These are phyloP conservation scores for Suillus weaverae DNA, from an alignment of 768 basidiomycete species.

Conservation along the genomic window DNA sequence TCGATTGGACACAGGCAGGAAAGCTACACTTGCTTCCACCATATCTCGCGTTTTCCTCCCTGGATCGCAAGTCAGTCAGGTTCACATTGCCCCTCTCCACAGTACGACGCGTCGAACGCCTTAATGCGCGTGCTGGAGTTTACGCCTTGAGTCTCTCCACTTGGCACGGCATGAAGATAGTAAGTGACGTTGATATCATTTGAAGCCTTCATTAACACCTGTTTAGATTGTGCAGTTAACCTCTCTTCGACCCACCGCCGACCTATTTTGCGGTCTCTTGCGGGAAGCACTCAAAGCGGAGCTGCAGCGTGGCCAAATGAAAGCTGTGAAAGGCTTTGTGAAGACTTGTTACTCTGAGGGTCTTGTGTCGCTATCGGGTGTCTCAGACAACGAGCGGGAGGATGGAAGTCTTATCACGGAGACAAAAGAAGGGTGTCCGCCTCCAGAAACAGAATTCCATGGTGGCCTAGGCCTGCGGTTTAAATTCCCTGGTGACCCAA, in stretches of 20 bases:
- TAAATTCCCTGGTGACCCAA: slow-evolving; percentile 91
- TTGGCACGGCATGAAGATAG: slow-evolving; percentile 94
- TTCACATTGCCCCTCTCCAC: slow-evolving; percentile 92
- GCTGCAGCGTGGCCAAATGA: slow-evolving; percentile 91
- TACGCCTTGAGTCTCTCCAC: slow-evolving; percentile 94
- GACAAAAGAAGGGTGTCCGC: slow-evolving; percentile 46
- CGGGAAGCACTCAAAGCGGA: slow-evolving; percentile 89
- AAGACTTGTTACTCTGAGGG: slow-evolving; percentile 94
- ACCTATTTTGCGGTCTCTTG: slow-evolving; percentile 86
- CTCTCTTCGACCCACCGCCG: slow-evolving; percentile 88
- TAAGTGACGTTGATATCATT: slow-evolving; percentile 31
- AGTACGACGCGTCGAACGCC: slow-evolving; percentile 88
- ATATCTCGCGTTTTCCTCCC: slow-evolving; percentile 85
- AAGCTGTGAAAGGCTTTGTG: slow-evolving; percentile 84
- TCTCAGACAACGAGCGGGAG: slow-evolving; percentile 66
- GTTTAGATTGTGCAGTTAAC: slow-evolving; percentile 89
- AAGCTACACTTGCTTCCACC: slow-evolving; percentile 87
- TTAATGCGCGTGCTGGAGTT: slow-evolving; percentile 91
- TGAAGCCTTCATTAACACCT: not conserved
- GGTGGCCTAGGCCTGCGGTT: slow-evolving; percentile 80
- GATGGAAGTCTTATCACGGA: slow-evolving; percentile 64
- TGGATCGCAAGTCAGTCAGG: slow-evolving; percentile 89
- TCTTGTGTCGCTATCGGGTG: slow-evolving; percentile 60
- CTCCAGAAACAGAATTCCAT: slow-evolving; percentile 58
- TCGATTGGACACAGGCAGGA: slow-evolving; percentile 65